phyloP scores from a whole-genome alignment of 257 asterid species.

The Misopates orontium region DNA sequence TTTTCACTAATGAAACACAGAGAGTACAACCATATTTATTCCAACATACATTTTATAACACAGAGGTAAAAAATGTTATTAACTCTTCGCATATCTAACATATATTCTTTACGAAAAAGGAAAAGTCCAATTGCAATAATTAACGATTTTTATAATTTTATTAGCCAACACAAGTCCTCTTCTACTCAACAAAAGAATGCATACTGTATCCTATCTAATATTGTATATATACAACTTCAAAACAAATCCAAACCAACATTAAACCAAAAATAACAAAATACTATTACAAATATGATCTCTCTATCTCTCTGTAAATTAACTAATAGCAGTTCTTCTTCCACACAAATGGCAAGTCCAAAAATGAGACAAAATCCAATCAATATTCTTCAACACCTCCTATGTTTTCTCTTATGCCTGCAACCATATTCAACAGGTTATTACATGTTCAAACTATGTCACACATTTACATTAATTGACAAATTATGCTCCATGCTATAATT shows the following conservation, averaged over 20 bases:
- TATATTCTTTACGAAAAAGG: no score
- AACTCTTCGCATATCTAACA: no score
- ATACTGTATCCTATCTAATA: no score
- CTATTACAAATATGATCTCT: not conserved
- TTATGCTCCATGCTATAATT: not conserved
- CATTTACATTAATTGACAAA: not conserved
- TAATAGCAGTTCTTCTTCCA: not conserved
- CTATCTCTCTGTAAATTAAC: not conserved
- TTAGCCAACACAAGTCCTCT: no score
- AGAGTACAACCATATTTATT: no score
- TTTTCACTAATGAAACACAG: no score
- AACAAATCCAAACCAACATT: constrained; percentile 31
- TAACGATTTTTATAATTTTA: no score
- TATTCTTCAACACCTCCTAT: constrained; percentile 17
- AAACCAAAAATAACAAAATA: constrained; percentile 29
- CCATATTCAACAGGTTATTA: constrained; percentile 29
- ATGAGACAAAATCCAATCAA: constrained; percentile 17
- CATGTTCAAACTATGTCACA: not conserved
- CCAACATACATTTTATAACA: no score
- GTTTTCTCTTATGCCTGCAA: constrained; percentile 16
- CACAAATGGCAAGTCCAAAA: constrained; percentile 7
- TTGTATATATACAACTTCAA: no score
- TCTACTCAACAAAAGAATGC: no score
- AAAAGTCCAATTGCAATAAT: no score
- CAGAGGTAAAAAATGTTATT: no score